Conservation (phyloP, 2,329 filamentous ascomycete genomes). For the Botryotinia calthae region DNA sequence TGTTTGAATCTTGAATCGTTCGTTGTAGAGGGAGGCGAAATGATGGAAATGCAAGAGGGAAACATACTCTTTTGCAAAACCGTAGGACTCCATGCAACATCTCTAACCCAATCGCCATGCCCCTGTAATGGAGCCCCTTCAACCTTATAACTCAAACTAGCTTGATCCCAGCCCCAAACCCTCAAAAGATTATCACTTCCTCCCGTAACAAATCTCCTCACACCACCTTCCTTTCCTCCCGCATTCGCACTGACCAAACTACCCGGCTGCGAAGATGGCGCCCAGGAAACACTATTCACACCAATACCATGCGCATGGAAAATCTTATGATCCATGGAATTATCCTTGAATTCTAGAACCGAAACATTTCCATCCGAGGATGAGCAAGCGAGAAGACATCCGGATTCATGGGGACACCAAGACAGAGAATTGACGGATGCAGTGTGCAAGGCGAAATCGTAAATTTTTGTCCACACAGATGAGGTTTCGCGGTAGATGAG, state of each 20-base stretch:
- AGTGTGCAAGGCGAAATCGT: slow-evolving; percentile 90
- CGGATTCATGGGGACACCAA: slow-evolving; percentile 96
- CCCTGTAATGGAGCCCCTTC: slow-evolving; percentile 67
- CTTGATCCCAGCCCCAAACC: slow-evolving; percentile 79
- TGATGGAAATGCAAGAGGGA: background rate
- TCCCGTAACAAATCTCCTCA: slow-evolving; percentile 87
- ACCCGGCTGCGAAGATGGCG: slow-evolving; percentile 78
- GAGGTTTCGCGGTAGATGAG: slow-evolving; percentile 93
- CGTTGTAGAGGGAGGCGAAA: background rate
- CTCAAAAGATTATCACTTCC: slow-evolving; percentile 92
- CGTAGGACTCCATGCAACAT: slow-evolving; percentile 95
- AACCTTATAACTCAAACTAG: slow-evolving; percentile 59
- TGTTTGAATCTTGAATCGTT: too few species aligned
- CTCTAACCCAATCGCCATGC: slow-evolving; percentile 94
- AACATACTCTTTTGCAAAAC: slow-evolving; percentile 69
- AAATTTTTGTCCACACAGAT: slow-evolving; percentile 77
- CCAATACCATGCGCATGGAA: slow-evolving; percentile 92
- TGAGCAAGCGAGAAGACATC: slow-evolving; percentile 91
- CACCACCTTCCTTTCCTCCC: slow-evolving; percentile 52
- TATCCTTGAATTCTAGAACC: slow-evolving; percentile 96
- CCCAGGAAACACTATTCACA: slow-evolving; percentile 95
- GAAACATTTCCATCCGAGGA: slow-evolving; percentile 91
- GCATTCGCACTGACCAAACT: slow-evolving; percentile 72
- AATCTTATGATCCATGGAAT: slow-evolving; percentile 83
- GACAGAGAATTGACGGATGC: slow-evolving; percentile 95